phyloP scores from a whole-genome alignment of 202 grass and related monocot genomes.

The Alloteropsis angusta region DNA sequence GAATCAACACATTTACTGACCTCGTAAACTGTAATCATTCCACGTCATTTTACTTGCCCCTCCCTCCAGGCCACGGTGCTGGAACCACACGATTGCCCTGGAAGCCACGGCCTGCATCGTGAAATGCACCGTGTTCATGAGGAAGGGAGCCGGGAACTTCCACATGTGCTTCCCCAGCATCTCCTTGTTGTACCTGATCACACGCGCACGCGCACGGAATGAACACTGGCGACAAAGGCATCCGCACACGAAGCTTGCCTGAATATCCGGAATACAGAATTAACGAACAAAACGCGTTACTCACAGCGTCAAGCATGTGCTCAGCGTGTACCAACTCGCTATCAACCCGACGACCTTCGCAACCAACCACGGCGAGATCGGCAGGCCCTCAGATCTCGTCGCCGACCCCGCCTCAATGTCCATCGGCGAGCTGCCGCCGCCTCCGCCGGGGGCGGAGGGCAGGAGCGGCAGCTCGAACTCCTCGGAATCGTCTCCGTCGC shows the following conservation, averaged over 20 bases:
- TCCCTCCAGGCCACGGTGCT: constrained; percentile 39
- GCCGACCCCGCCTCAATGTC: constrained; percentile 49
- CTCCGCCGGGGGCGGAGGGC: constrained; percentile 8
- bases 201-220: constrained; percentile 16
- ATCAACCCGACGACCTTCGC: constrained; percentile 69
- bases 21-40: constrained; percentile 76
- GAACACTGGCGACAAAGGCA: constrained; percentile 27
- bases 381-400: constrained; percentile 23
- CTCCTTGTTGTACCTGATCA: constrained; percentile 91
- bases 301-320: constrained; percentile 86
- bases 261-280: not conserved
- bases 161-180: constrained; percentile 77
- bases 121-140: constrained; percentile 99
- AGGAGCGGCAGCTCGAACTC: constrained; percentile 78
- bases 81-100: constrained; percentile 60
- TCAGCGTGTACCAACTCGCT: constrained; percentile 84
- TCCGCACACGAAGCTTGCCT: not conserved
- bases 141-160: constrained; percentile 85
- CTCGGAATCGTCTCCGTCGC: constrained; percentile 41
- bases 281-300: constrained; percentile 35
- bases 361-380: constrained; percentile 54
- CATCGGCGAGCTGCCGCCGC: constrained; percentile 31
- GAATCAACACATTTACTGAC: constrained; percentile 25
- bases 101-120: constrained; percentile 88
- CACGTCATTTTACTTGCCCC: constrained; percentile 50